These are phyloP conservation scores for Monosporascus sp. DNA, from an alignment of 2,329 filamentous ascomycete genomes.

Conservation along the genomic window DNA sequence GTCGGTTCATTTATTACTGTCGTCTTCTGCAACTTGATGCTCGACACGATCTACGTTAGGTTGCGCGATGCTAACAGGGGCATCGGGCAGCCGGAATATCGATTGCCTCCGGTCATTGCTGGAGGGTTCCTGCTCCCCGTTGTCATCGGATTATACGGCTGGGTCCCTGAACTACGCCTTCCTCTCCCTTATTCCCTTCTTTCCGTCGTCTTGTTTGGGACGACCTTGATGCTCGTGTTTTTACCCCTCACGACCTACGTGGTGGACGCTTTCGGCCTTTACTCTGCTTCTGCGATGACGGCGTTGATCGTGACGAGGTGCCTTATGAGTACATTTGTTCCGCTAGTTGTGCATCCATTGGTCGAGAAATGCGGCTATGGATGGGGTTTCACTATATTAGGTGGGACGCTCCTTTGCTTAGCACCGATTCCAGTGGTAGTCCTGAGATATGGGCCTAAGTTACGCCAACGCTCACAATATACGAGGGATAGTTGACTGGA, in stretches of 20 bases:
- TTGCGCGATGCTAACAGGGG: slow-evolving; percentile 36
- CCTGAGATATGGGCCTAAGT: slow-evolving; percentile 44
- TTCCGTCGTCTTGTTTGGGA: slow-evolving; percentile 39
- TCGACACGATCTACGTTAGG: slow-evolving; percentile 49
- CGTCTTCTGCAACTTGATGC: slow-evolving; percentile 40
- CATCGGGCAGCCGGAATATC: slow-evolving; percentile 45
- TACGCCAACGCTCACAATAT: slow-evolving; percentile 47
- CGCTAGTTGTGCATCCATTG: slow-evolving; percentile 44
- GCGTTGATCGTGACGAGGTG: slow-evolving; percentile 51
- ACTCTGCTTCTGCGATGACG: slow-evolving; percentile 52
- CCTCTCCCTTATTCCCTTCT: slow-evolving; percentile 39
- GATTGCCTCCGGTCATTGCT: slow-evolving; percentile 46
- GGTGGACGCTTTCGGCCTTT: slow-evolving; percentile 51
- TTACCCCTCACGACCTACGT: slow-evolving; percentile 51
- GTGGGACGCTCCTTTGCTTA: slow-evolving; percentile 34
- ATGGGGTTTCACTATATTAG: slow-evolving; percentile 43
- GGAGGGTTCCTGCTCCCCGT: slow-evolving; percentile 42
- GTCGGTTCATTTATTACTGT: slow-evolving; percentile 43
- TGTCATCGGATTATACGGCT: slow-evolving; percentile 43
- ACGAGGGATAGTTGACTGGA: slow-evolving; percentile 29
- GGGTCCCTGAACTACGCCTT: slow-evolving; percentile 39
- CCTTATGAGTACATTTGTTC: slow-evolving; percentile 52
- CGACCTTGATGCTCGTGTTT: slow-evolving; percentile 38
- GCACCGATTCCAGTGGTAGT: slow-evolving; percentile 47
- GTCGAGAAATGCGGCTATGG: slow-evolving; percentile 45